Evolutionary conservation across 2,329 filamentous ascomycete species (phyloP), one percentile per base, ranked within the genome.

Genomic region (Pseudogymnoascus sp.): DNA sequence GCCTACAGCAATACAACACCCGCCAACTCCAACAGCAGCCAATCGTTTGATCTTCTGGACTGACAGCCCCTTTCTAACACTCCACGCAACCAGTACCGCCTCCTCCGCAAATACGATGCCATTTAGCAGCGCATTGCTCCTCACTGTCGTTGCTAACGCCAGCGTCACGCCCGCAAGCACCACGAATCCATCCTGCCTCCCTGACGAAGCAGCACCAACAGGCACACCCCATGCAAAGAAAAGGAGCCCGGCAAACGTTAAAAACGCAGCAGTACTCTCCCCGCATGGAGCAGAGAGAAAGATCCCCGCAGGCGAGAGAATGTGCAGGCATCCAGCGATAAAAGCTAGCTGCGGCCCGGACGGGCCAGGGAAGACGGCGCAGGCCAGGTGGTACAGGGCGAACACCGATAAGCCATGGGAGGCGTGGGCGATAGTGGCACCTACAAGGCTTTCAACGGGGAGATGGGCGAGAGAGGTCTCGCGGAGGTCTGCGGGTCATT

Each of bases 251-350:
- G 80, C 68, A 69, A 97, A 90, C 41, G 89, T 89, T 35, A 96
- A 78, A 21, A 90, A 79, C 0, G 93, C 86, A 74, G 92, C 97
- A 0, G 87, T 74, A 65, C 89, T 85, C 76, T 99, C 94, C 8
- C 85, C 82, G 73, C 94, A 96, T 0, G 93, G 91, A 0, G 92
- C 88, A 0, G 89, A 92, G 15, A 99, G 82, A 72, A 99, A 97
- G 2, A 97, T 76, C 0, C 93, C 93, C 0, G 90, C 94, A 0
- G 94, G 93, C 0, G 90, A 94, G 58, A 97, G 71, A 62, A 96
- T 82, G 73, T 97, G 91, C 58, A 97, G 78, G 13, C 83, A 77
- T 2, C 91, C 85, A 7, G 91, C 81, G 21, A 89, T 72, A 65
- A 93, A 86, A 1, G 90, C 82, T 41, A 88, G 73, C 72, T 78